A percentile compares a stretch with the other conserved stretches of the same genome.
Conservation (phyloP, 2,329 filamentous ascomycete species). For the Colletotrichum musicola region DNA sequence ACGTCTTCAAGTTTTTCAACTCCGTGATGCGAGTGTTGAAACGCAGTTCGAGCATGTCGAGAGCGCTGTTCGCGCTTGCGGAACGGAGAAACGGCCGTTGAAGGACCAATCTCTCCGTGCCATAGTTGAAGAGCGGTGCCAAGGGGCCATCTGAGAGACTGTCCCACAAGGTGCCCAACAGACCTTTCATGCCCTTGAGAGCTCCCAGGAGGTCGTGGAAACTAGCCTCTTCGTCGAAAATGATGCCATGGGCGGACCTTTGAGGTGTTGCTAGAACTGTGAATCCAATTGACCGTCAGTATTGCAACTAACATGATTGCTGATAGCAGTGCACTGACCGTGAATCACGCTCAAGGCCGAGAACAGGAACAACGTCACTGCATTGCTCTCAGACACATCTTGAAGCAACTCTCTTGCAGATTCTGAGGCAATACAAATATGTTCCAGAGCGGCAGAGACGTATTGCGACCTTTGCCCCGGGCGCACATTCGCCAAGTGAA, state of each 20-base stretch:
- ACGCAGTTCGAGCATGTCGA: conserved; percentile 5
- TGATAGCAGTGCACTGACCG: background rate
- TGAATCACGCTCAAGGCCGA: conserved; percentile 4
- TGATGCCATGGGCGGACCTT: background rate
- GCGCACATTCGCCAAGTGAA: conserved; percentile 14
- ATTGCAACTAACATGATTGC: too few relatives aligned
- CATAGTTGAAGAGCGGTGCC: conserved; percentile 12
- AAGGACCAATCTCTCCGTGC: background rate
- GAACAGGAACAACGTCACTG: conserved; percentile 10
- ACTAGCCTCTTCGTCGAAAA: conserved; percentile 5
- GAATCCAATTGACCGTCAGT: background rate
- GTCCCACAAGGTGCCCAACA: background rate
- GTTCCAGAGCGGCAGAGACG: conserved; percentile 13
- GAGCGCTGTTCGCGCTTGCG: background rate
- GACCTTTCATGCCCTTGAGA: conserved; percentile 12
- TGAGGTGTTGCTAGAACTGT: conserved; percentile 7
- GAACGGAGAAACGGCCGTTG: background rate
- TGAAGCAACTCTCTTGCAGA: conserved; percentile 4
- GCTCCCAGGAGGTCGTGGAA: conserved; percentile 4
- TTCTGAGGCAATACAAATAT: conserved; percentile 13
- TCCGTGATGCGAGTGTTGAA: background rate
- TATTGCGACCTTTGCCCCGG: background rate
- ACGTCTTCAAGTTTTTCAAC: background rate
- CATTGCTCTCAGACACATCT: background rate
- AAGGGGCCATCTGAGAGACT: background rate